phyloP scores from a whole-genome alignment of 768 basidiomycete species.

The Psilocybe azurescens region DNA sequence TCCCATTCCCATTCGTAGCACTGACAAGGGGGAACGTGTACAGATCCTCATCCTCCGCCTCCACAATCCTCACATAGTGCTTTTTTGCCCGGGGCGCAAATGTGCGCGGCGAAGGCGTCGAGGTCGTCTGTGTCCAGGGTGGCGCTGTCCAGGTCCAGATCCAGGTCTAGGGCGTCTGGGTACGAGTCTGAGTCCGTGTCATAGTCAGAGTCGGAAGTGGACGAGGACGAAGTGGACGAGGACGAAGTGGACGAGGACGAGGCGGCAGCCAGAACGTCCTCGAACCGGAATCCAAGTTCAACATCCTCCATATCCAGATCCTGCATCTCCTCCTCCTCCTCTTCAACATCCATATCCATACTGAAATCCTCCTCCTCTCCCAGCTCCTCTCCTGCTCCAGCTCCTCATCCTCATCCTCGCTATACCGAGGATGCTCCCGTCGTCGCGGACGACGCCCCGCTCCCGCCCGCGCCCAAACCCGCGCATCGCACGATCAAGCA shows the following conservation, averaged over 20 bases:
- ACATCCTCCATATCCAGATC: constrained; percentile 27
- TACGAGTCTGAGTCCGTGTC: not conserved
- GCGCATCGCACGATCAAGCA: constrained; percentile 22
- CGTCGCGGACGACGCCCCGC: not conserved
- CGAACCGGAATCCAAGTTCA: not conserved
- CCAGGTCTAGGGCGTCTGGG: too few species aligned
- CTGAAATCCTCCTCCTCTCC: constrained; percentile 33
- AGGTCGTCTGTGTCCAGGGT: too few species aligned
- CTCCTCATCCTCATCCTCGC: constrained; percentile 8
- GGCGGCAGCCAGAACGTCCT: not conserved
- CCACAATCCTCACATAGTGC: not conserved
- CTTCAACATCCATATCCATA: constrained; percentile 8
- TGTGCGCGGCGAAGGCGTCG: not conserved
- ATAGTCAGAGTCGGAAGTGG: not conserved
- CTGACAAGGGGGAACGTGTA: too few species aligned
- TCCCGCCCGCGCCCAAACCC: constrained; percentile 2
- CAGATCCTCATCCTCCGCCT: not conserved
- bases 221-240: too few species aligned
- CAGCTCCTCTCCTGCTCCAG: constrained; percentile 24
- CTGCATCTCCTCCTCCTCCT: constrained; percentile 30
- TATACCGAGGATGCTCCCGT: constrained; percentile 19
- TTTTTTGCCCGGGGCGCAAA: not conserved
- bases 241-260: too few species aligned
- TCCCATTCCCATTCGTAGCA: too few species aligned
- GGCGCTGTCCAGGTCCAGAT: too few species aligned